A percentile compares a stretch with the other conserved stretches of the same genome.
Evolutionary conservation across 1,139 yeast genomes (phyloP).

Genomic region (Eremothecium cymbalariae): DNA sequence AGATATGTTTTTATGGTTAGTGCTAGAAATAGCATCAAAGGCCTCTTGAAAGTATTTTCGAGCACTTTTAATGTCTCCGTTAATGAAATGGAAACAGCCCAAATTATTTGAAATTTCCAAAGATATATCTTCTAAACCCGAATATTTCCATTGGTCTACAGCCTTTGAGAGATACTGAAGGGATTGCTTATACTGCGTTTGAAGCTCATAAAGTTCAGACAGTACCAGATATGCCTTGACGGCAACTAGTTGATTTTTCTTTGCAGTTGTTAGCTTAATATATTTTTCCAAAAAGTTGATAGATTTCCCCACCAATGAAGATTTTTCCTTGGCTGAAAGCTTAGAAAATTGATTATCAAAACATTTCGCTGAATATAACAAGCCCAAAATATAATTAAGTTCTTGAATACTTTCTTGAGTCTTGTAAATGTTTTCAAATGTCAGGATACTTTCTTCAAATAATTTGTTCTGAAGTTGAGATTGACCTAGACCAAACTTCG

Average conservation of each 20-base stretch:
- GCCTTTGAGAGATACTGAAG: slow-evolving; percentile 51
- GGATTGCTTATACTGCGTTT: slow-evolving; percentile 47
- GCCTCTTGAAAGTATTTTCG: slow-evolving; percentile 47
- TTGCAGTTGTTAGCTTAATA: slow-evolving; percentile 49
- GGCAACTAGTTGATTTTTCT: slow-evolving; percentile 52
- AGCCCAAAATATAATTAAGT: slow-evolving; percentile 66
- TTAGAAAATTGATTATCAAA: slow-evolving; percentile 19
- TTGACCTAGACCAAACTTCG: slow-evolving; percentile 80
- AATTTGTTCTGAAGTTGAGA: slow-evolving; percentile 70
- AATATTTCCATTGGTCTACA: slow-evolving; percentile 41
- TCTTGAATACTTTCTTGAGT: slow-evolving; percentile 65
- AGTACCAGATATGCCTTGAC: slow-evolving; percentile 62
- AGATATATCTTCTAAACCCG: slow-evolving; percentile 45
- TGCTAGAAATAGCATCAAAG: slow-evolving; percentile 30
- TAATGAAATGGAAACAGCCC: slow-evolving; percentile 74
- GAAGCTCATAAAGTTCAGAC: slow-evolving; percentile 59
- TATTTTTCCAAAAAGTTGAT: slow-evolving; percentile 66
- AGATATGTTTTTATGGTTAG: slow-evolving; percentile 31
- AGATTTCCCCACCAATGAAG: slow-evolving; percentile 40
- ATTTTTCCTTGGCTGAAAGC: slow-evolving; percentile 17
- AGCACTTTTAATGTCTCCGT: slow-evolving; percentile 49
- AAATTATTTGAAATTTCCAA: slow-evolving; percentile 70
- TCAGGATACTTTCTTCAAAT: slow-evolving; percentile 73
- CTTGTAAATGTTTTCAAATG: slow-evolving; percentile 69
- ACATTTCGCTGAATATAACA: slow-evolving; percentile 51